Conservation (phyloP, 768 basidiomycete species). For the Phylloporus rhodoxanthus region DNA sequence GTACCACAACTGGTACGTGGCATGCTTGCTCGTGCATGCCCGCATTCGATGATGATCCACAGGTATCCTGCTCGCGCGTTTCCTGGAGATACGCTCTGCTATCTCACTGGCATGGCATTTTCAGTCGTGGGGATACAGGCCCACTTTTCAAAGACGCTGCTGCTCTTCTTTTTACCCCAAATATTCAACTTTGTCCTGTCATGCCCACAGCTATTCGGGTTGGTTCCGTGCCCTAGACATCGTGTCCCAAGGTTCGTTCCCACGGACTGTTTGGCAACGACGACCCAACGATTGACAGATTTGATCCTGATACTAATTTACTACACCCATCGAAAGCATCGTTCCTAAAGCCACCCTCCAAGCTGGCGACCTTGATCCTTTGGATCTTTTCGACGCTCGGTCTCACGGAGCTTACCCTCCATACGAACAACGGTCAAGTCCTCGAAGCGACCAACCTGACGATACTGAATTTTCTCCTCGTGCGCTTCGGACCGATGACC, state of each 20-base stretch:
- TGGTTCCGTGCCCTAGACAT: constrained; percentile 93
- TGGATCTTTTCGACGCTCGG: constrained; percentile 55
- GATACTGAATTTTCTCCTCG: constrained; percentile 78
- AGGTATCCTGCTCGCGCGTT: constrained; percentile 97
- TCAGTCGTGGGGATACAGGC: constrained; percentile 96
- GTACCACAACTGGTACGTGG: constrained; percentile 89
- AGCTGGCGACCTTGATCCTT: constrained; percentile 49
- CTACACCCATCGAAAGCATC: constrained; percentile 68
- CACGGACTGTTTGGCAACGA: neutral
- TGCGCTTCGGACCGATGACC: constrained; percentile 76
- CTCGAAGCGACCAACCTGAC: constrained; percentile 82
- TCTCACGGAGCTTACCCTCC: constrained; percentile 56
- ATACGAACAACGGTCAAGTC: constrained; percentile 53
- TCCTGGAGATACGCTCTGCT: constrained; percentile 96
- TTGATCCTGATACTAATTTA: constrained; percentile 68
- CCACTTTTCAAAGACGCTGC: constrained; percentile 93
- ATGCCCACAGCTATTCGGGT: constrained; percentile 88
- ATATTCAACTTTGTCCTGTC: constrained; percentile 96
- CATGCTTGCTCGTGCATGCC: neutral
- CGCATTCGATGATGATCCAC: neutral
- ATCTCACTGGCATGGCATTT: constrained; percentile 98
- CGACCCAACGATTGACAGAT: constrained; percentile 38
- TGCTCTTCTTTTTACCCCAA: constrained; percentile 96
- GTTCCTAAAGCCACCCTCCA: constrained; percentile 56
- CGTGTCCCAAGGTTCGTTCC: constrained; percentile 75